Percentiles rank a stretch among this genome's conserved stretches.
These are phyloP conservation scores for Pseudogymnoascus verrucosus DNA, from an alignment of 2,329 filamentous ascomycete genomes.

Conservation along the genomic window DNA sequence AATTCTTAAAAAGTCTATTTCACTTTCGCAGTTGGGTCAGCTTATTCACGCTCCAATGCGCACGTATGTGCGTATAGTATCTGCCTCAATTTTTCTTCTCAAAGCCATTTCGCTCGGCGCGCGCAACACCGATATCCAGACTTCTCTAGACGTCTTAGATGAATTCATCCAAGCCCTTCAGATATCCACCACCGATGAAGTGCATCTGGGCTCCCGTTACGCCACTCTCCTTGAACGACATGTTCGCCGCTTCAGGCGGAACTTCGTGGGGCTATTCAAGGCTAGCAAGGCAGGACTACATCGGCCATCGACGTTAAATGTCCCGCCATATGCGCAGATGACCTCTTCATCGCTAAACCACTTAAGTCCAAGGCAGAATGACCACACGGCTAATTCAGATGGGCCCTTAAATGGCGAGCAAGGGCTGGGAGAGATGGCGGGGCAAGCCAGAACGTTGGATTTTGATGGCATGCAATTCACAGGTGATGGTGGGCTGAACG, in stretches of 20 bases:
- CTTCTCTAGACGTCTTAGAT: slow-evolving; percentile 10
- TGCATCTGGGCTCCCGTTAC: slow-evolving; percentile 13
- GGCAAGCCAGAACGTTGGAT: not conserved
- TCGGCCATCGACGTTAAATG: not conserved
- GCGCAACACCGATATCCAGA: slow-evolving; percentile 9
- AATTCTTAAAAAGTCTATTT: slow-evolving; percentile 41
- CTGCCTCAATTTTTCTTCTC: slow-evolving; percentile 42
- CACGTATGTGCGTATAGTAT: slow-evolving; percentile 46
- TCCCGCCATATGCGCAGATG: not conserved
- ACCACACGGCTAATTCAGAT: not conserved
- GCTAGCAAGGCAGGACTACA: not conserved
- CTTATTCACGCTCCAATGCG: slow-evolving; percentile 46
- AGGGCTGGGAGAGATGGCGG: not conserved
- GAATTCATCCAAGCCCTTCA: slow-evolving; percentile 10
- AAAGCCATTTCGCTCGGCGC: slow-evolving; percentile 14
- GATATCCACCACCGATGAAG: slow-evolving; percentile 12
- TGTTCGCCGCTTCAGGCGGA: slow-evolving; percentile 7
- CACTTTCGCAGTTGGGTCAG: slow-evolving; percentile 37
- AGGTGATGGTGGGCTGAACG: not conserved
- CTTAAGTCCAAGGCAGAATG: not conserved
- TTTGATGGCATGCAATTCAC: not conserved
- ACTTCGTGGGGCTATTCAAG: slow-evolving; percentile 2
- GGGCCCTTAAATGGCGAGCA: not conserved
- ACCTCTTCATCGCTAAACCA: not conserved
- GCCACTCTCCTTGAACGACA: slow-evolving; percentile 13